Conservation (phyloP, 306 rosid species). For the Pyrus bretschneideri region DNA sequence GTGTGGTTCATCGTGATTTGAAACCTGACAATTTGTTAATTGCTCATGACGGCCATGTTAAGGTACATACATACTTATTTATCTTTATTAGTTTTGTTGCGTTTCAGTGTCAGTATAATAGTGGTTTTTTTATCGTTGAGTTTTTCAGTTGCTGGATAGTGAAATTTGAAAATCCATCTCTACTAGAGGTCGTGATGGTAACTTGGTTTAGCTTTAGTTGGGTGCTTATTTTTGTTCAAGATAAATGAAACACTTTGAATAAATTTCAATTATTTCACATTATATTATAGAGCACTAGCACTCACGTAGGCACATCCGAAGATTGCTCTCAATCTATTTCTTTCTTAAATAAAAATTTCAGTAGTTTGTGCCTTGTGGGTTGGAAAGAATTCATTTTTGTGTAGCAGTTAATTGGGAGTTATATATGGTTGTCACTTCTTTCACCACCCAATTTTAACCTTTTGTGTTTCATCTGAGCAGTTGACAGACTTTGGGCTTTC, state of each 20-base stretch:
- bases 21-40: constrained; percentile 96
- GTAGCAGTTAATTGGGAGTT: not conserved
- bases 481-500: constrained; percentile 98
- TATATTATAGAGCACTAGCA: not conserved
- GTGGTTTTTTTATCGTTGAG: not conserved
- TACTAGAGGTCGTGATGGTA: not conserved
- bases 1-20: constrained; percentile 93
- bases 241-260: not conserved
- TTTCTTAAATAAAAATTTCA: not conserved
- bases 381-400: not conserved
- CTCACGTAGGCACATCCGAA: not conserved
- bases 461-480: constrained; percentile 38
- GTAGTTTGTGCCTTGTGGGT: not conserved
- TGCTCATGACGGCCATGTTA: constrained; percentile 97
- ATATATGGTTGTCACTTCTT: not conserved
- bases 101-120: not conserved
- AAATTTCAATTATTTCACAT: not conserved
- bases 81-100: not conserved
- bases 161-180: not conserved
- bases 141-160: not conserved
- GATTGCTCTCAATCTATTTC: not conserved
- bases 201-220: not conserved
- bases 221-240: not conserved
- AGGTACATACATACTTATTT: constrained; percentile 40
- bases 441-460: not conserved